Evolutionary conservation across 2,329 filamentous ascomycete species (phyloP), one percentile per base, ranked within the genome.

Genomic region (Cytospora piceae): DNA sequence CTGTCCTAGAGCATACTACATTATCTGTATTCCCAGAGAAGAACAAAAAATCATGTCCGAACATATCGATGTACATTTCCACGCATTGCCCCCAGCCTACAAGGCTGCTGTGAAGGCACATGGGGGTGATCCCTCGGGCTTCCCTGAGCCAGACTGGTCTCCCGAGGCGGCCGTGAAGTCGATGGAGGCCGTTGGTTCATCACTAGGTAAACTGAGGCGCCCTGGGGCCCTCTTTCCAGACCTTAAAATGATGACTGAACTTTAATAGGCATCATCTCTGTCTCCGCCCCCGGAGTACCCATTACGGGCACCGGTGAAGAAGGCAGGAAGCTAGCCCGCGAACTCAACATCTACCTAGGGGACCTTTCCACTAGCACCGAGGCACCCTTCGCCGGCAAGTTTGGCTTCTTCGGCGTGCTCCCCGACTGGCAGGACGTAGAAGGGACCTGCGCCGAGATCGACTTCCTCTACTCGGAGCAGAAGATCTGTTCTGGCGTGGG

Each of bases 221-320:
- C 15, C 12, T 4, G 11, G 8, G 14, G 11, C 46, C 4, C 17
- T 34, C 11, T 37, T 2, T 1, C 11, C n/a, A 14, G 24, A 51
- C 9, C 15, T 22, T 4, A 7, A 5, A 24, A n/a, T 22, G 11
- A 8, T n/a, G 9, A 31, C 62, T 64, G 34, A 64, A 14, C n/a
- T n/a, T 6, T 4, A 15, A 72, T 68, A 82, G 80, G 66, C 74
- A 66, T 68, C n/a, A 24, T 68, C 12, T 68, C 66, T 9, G 46
- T 68, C 29, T 65, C 66, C 11, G 54, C 66, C 15, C 66, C 66
- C 17, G 66, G 66, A 8, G 66, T 65, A 4, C 66, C 66, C 15
- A 61, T 68, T 42, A 65, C 59, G 14, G 66, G 66, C 12, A 39
- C 63, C 20, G 66, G 63, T 37, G 66, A 63, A 27, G 66, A 61